phyloP scores from a whole-genome alignment of 75 land plant species.

The Sequoiadendron giganteum region DNA sequence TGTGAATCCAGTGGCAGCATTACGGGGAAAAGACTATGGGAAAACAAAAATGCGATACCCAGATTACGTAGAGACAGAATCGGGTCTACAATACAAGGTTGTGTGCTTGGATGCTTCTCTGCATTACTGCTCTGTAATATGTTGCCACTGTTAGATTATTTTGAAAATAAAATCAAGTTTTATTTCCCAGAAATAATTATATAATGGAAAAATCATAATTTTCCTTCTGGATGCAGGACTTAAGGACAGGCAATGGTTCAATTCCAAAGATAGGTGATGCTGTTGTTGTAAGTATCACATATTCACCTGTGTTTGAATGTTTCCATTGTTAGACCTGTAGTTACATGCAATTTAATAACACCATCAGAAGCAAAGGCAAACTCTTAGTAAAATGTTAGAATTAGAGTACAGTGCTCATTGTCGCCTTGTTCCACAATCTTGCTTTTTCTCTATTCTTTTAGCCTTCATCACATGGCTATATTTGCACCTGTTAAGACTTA shows the following conservation, averaged over 20 bases:
- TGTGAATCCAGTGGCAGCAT: conserved; percentile 86
- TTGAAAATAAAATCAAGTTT: background rate
- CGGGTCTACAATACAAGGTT: conserved; percentile 98
- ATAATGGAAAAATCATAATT: background rate
- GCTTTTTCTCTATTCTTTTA: background rate
- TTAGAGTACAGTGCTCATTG: background rate
- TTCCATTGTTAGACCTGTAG: background rate
- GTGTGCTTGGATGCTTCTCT: background rate
- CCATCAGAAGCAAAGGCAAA: background rate
- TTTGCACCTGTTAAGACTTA: background rate
- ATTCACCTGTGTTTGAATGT: background rate
- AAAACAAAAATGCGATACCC: conserved; percentile 91
- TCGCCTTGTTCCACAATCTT: background rate
- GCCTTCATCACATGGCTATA: background rate
- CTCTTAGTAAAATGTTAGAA: background rate
- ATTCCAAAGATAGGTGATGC: conserved; percentile 72
- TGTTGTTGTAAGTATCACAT: conserved; percentile 72
- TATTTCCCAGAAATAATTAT: background rate
- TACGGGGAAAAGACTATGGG: conserved; percentile 97
- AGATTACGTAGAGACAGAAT: conserved; percentile 75
- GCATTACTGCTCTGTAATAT: background rate
- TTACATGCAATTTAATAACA: background rate
- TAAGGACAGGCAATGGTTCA: conserved; percentile 71
- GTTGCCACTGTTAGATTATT: background rate
- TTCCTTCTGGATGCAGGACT: conserved; percentile 54